phyloP scores from a whole-genome alignment of 2,329 filamentous ascomycete genomes.

The Aspergillus sp. region DNA sequence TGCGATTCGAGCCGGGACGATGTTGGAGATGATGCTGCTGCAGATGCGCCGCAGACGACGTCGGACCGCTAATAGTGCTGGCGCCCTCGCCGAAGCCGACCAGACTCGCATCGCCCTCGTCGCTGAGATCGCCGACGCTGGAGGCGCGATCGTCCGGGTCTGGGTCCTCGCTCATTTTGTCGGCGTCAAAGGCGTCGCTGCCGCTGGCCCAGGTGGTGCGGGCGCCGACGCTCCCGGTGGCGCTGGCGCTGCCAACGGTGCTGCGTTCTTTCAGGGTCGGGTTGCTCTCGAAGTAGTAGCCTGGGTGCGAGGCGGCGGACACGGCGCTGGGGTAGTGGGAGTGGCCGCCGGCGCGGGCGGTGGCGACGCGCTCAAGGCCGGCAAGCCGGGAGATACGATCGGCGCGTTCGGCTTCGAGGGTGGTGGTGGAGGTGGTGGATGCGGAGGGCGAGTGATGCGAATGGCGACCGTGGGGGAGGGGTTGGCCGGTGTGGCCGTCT shows the following conservation, averaged over 20 bases:
- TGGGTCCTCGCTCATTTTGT: constrained; percentile 63
- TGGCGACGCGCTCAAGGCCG: constrained; percentile 82
- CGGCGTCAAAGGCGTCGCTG: constrained; percentile 56
- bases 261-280: constrained; percentile 75
- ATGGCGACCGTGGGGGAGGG: constrained; percentile 58
- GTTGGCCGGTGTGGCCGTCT: constrained; percentile 85
- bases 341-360: constrained; percentile 57
- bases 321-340: constrained; percentile 28
- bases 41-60: constrained; percentile 38
- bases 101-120: constrained; percentile 77
- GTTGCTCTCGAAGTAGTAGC: constrained; percentile 73
- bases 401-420: constrained; percentile 84
- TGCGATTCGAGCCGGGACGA: constrained; percentile 49
- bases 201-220: constrained; percentile 67
- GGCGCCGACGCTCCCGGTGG: constrained; percentile 69
- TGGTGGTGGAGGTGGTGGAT: constrained; percentile 62
- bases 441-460: constrained; percentile 55
- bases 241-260: constrained; percentile 87
- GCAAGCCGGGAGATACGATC: constrained; percentile 93
- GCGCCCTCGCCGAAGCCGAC: constrained; percentile 94
- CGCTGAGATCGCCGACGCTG: constrained; percentile 75
- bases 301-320: constrained; percentile 47
- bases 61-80: constrained; percentile 77
- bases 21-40: background rate
- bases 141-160: constrained; percentile 64